A percentile compares a stretch with the other conserved stretches of the same genome.
These are phyloP conservation scores for Russula sp. DNA, from an alignment of 768 basidiomycete species.

Conservation along the genomic window DNA sequence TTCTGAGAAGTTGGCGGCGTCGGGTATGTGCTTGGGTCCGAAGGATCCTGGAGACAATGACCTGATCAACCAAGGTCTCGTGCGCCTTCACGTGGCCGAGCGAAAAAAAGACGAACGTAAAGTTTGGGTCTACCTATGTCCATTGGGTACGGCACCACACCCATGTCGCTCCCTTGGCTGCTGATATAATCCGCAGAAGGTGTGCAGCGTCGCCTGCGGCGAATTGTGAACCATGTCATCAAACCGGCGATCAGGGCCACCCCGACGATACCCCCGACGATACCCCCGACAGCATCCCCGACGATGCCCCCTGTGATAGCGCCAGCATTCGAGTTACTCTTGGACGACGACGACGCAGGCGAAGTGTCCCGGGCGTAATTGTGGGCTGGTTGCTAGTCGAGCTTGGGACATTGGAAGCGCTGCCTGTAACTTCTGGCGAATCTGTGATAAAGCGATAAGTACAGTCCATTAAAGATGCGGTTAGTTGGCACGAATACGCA, in stretches of 20 bases:
- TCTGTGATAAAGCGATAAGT: neutral
- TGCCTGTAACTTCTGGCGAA: conserved; percentile 17
- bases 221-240: conserved; percentile 42
- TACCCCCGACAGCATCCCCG: too few relatives aligned
- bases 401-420: neutral
- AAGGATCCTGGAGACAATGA: conserved; percentile 27
- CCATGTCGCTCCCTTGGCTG: conserved; percentile 7
- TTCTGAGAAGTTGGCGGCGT: conserved; percentile 7
- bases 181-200: conserved; percentile 29
- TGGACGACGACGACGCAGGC: neutral
- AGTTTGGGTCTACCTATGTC: conserved; percentile 8
- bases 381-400: neutral
- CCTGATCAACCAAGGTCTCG: neutral
- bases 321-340: conserved; percentile 41
- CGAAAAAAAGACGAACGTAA: conserved; percentile 21
- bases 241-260: conserved; percentile 43
- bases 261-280: too few relatives aligned
- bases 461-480: neutral
- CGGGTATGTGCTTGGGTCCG: conserved; percentile 30
- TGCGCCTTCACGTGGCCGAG: neutral
- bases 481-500: neutral
- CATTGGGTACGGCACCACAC: neutral
- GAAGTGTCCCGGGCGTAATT: neutral
- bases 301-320: conserved; percentile 62
- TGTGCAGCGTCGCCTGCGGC: conserved; percentile 33